Percentiles rank a stretch among this genome's conserved stretches.
Conservation (phyloP, 345 rosid species). For the Eucalyptus erythrocorys region DNA sequence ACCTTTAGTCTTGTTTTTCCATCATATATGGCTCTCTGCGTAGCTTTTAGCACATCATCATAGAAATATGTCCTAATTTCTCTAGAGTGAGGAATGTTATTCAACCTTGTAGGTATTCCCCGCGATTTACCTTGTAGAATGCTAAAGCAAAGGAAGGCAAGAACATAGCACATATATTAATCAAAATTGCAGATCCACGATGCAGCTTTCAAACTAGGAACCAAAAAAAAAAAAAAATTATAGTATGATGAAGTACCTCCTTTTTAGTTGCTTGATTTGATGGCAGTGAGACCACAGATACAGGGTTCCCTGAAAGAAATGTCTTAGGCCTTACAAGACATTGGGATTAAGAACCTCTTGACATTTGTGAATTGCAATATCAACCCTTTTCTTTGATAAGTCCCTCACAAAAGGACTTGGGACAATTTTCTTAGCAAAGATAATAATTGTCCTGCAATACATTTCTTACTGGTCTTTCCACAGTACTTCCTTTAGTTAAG, state of each 20-base stretch:
- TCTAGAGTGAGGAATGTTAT: slow-evolving; percentile 86
- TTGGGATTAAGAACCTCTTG: background rate
- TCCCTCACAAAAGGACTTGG: background rate
- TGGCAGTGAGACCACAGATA: background rate
- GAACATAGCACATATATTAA: background rate
- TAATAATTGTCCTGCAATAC: background rate
- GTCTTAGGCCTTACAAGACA: background rate
- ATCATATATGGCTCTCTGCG: slow-evolving; percentile 55
- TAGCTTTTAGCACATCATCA: slow-evolving; percentile 67
- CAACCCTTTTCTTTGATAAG: background rate
- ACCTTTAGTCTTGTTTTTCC: slow-evolving; percentile 73
- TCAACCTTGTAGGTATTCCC: slow-evolving; percentile 82
- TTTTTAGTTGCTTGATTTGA: slow-evolving; percentile 13
- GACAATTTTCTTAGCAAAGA: background rate
- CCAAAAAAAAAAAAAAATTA: background rate
- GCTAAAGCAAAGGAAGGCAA: slow-evolving; percentile 18
- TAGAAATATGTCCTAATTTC: slow-evolving; percentile 86
- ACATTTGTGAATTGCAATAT: background rate
- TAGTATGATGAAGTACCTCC: slow-evolving; percentile 19
- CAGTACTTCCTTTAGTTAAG: background rate
- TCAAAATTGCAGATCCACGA: background rate
- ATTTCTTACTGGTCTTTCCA: background rate
- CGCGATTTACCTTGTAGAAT: slow-evolving; percentile 63
- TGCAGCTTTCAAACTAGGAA: background rate
- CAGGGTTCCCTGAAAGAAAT: background rate